Percentiles rank a stretch among this genome's conserved stretches.
phyloP scores from a whole-genome alignment of 1,284 basidiomycete genomes.

The Mycena sp. region DNA sequence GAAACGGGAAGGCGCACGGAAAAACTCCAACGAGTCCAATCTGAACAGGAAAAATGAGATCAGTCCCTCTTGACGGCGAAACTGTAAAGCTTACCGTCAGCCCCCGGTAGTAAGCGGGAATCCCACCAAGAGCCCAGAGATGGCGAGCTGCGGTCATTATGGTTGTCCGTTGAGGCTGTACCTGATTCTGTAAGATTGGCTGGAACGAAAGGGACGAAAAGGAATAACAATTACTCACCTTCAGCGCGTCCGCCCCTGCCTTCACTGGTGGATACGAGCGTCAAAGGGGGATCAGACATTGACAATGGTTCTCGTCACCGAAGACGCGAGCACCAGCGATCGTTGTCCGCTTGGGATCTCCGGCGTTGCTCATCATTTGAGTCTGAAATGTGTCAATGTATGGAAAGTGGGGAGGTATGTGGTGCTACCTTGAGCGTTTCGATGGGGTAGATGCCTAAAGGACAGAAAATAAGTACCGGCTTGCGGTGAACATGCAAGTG shows the following conservation, averaged over 20 bases:
- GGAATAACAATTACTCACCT: neutral
- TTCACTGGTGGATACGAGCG: constrained; percentile 13
- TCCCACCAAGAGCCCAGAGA: constrained; percentile 84
- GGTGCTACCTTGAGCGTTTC: constrained; percentile 81
- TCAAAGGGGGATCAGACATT: neutral
- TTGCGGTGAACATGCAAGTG: constrained; percentile 9
- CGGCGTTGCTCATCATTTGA: constrained; percentile 91
- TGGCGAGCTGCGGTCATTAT: constrained; percentile 68
- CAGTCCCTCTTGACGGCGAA: constrained; percentile 20
- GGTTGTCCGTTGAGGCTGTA: constrained; percentile 59
- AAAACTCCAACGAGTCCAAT: constrained; percentile 92
- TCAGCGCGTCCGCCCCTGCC: constrained; percentile 5
- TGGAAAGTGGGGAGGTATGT: constrained; percentile 8
- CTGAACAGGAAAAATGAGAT: constrained; percentile 53
- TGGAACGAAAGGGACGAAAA: neutral
- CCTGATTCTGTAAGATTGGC: neutral
- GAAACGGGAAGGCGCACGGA: constrained; percentile 62
- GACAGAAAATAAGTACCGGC: constrained; percentile 31
- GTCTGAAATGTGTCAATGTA: constrained; percentile 58
- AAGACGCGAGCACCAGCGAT: too few relatives aligned
- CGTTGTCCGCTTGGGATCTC: constrained; percentile 47
- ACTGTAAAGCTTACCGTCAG: constrained; percentile 69
- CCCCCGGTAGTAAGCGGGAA: constrained; percentile 92
- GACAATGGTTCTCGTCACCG: constrained; percentile 10
- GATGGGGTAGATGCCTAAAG: constrained; percentile 85